Conservation (phyloP, 257 asterid genomes). For the Penstemon davidsonii region DNA sequence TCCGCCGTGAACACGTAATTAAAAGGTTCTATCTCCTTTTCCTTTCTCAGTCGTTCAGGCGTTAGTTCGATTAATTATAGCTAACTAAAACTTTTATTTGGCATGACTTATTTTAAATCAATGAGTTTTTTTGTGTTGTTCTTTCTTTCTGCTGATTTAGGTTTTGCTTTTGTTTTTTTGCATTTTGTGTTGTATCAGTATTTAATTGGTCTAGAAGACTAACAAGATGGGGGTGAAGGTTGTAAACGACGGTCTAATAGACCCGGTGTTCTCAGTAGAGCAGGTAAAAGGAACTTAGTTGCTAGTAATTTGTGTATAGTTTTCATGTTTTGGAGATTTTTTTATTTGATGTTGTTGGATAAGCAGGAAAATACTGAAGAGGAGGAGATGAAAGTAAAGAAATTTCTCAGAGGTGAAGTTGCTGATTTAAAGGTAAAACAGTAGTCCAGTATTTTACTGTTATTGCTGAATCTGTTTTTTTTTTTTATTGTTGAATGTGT, state of each 20-base stretch:
- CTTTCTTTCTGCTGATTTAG: too few species aligned
- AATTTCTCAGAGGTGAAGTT: slow-evolving; percentile 78
- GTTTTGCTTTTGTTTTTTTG: too few species aligned
- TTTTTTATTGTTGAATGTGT: not conserved
- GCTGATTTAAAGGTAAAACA: slow-evolving; percentile 64
- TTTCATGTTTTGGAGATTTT: not conserved
- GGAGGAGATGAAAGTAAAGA: slow-evolving; percentile 55
- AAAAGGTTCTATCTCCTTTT: too few species aligned
- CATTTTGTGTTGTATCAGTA: too few species aligned
- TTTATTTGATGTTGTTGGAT: slow-evolving; percentile 17
- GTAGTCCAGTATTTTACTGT: not conserved
- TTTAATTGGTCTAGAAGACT: too few species aligned
- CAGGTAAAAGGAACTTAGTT: slow-evolving; percentile 32
- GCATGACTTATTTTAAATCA: too few species aligned
- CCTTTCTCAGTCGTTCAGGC: too few species aligned
- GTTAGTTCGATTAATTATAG: too few species aligned
- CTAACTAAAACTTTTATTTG: too few species aligned
- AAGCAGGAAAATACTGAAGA: slow-evolving; percentile 57
- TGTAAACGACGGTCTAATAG: slow-evolving; percentile 24
- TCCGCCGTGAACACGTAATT: too few species aligned
- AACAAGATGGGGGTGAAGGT: slow-evolving; percentile 39
- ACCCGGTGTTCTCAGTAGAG: slow-evolving; percentile 23
- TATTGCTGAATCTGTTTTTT: not conserved
- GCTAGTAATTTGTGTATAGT: too few species aligned
- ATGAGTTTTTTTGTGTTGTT: too few species aligned